Evolutionary conservation across 202 grass and related monocot species (phyloP).

Genomic region (Panicum virgatum): DNA sequence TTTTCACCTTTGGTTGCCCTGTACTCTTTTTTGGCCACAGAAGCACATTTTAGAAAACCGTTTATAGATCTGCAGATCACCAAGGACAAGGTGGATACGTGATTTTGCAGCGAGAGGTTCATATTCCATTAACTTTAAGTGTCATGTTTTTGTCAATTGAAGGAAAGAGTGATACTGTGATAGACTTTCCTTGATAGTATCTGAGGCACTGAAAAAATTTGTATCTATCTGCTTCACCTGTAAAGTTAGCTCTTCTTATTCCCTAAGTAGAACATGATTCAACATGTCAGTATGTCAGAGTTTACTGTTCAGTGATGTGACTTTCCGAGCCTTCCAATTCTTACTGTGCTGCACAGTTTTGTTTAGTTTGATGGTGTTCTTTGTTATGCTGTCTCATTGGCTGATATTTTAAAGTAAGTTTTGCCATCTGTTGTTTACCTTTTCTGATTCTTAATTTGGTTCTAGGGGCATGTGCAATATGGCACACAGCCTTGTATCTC

Average conservation of each 20-base stretch:
- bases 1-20: background rate
- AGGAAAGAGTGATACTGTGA: conserved; percentile 13
- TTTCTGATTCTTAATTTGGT: too few species aligned
- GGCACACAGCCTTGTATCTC: background rate
- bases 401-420: background rate
- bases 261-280: background rate
- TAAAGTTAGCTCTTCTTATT: background rate
- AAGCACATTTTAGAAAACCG: background rate
- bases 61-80: background rate
- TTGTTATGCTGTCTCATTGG: background rate
- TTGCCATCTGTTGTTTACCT: background rate
- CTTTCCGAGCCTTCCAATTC: background rate
- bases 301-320: background rate
- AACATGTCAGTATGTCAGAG: background rate
- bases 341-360: background rate
- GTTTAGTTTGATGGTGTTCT: background rate
- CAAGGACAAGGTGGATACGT: background rate
- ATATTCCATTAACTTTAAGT: background rate
- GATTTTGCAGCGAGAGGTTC: background rate
- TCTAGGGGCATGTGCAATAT: background rate
- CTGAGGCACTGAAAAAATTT: background rate
- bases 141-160: background rate
- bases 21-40: background rate
- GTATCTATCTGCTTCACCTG: background rate
- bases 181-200: background rate